Evolutionary conservation across 306 rosid genomes (phyloP), one percentile per base, ranked within the genome.

Genomic region (Gynostemma pentaphyllum): DNA sequence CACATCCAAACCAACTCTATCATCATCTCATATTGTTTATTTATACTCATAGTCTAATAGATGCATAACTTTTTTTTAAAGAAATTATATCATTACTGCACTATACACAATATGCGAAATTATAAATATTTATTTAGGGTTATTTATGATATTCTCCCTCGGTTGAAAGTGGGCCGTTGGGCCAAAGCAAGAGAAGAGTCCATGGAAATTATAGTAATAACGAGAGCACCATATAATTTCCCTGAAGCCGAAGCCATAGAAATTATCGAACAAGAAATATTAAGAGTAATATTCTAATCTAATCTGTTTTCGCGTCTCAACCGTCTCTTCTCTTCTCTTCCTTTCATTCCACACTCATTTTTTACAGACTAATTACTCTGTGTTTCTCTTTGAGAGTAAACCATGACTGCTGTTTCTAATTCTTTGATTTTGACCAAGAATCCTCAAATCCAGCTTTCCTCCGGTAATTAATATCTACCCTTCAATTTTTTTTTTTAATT

Each of bases 371-470:
- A 50, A 28, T 52, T 37, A 64, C 41, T 16, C 32, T 46, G 51
- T 21, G 30, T 11, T 13, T 26, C 59, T 70, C 59, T 70, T 29
- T 23, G 21, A 4, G 62, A 44, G 6, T 15, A 27, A 56, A 28
- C 74, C 4, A 89, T 89, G 97, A 60, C 95, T 69, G 75, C 86
- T 39, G 42, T 83, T 62, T 79, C 95, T 15, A 70, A 76, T 76
- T 83, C 96, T 2, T 68, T 82, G 75, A 0, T 83, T 59, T 41
- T 75, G 9, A 67, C 86, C 34, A 59, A 59, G 52, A 79, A 61
- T 64, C 77, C 60, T 59, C 72, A 66, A 8, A 1, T 70, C 53
- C 81, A 64, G 24, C 42, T 62, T 1, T 66, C 84, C 5, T 56
- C 83, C 19, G 85, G 90, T 87, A 72, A 71, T 4, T 12, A n/a